Base-by-base conservation (phyloP, 1,284 basidiomycete species). In the Sphagnurus paluster region DNA sequence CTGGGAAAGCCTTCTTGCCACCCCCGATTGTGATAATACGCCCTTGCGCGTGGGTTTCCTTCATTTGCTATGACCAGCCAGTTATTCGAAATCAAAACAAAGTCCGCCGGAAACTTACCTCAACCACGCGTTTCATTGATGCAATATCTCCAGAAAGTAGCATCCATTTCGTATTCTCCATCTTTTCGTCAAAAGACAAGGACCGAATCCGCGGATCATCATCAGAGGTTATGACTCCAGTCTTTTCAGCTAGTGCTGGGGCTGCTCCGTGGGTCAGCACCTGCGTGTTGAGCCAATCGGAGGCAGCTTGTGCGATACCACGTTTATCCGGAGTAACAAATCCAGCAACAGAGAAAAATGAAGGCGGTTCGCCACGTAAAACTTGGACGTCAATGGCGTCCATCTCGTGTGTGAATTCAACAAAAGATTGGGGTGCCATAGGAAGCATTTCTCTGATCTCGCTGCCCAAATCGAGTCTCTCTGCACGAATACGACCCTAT, bases 191-290 rank as follows among this genome's bases (percentile, higher is more conserved):
- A 3, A 6, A 13, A 11, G 55, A 58, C 45, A 54, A 62, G 25
- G 63, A 62, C 2, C 68, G 60, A 21, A 70, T 61, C n/a, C 67
- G 59, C 4, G 56, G 60, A 45, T 70, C 66, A 14, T 51, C 53
- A 39, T 61, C 61, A n/a, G 56, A 50, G 2, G 36, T 50, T 8
- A 48, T 46, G 11, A 43, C 28, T 10, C 46, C 42, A 32, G 50
- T 58, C 26, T 55, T 39, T 33, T 48, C 41, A 3, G 48, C 57
- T 46, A 56, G 45, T 30, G 10, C 21, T 14, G 33, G 33, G 1
- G 49, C 48, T 13, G 39, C 30, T 11, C 44, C 47, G 17, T 45
- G 51, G 28, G 19, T 14, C 10, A 24, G 19, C 10, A 65, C 35
- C 23, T 49, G 25, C 3, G 46, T 35, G 21, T 66, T 54, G 2